Base-by-base conservation (phyloP, 2,329 filamentous ascomycete species). In the Phaeosphaeriaceae sp. region DNA sequence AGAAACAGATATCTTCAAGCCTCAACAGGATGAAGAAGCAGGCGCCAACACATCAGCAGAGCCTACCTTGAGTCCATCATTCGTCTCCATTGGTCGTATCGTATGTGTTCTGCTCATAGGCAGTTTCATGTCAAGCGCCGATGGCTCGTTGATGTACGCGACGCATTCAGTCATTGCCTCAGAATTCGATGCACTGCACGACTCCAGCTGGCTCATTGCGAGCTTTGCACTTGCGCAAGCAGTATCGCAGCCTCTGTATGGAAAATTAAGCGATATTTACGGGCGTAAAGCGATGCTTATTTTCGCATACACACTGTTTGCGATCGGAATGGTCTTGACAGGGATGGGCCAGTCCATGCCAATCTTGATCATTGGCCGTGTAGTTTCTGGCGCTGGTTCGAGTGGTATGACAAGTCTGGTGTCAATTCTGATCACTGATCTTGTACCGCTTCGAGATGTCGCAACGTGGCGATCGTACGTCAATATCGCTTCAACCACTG, bases 111-210 rank as follows among this genome's bases (percentile, higher is more conserved):
- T 69, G 7, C 58, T 69, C 7, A 67, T 69, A 21, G 66, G 64
- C 15, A 68, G 86, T 11, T 91, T 92, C 63, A 84, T 90, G 13
- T 84, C 85, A 7, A 88, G 88, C 54, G 84, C 85, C 17, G 90
- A 92, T 67, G 77, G 79, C 0, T 88, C 87, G 1, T 78, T 92
- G 0, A 83, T 92, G 0, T 77, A 92, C 31, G 89, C 90, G 0
- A 90, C 89, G 0, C 86, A 89, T 57, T 84, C 85, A 0, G 80
- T 73, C n/a, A 80, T 83, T 42, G 74, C 81, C 0, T 82, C 81
- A 0, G 79, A 82, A 20, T 83, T 83, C 57, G 64, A 79, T 51
- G 72, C 75, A 17, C 67, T 82, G 5, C 69, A 75, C 11, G 70
- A 76, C 21, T 79, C 78, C 0, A 76, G 73, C 33, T 83, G 81